Evolutionary conservation across 2,329 filamentous ascomycete genomes (phyloP), one percentile per base, ranked within the genome.

Genomic region (Gliomastix tumulicola): DNA sequence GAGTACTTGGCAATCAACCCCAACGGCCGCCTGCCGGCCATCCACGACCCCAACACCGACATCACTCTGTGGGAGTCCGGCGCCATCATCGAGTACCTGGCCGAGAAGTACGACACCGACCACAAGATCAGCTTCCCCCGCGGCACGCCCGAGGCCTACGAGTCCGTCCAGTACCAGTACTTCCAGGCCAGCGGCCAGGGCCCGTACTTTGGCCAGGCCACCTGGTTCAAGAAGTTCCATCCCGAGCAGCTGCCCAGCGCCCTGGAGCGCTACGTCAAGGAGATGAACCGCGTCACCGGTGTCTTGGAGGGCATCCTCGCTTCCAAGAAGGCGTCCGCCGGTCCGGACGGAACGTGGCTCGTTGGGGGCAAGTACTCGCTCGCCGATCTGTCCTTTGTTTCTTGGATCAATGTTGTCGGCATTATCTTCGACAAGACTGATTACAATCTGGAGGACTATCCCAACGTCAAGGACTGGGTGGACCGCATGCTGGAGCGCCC

Each of bases 201-300:
- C 1, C 66, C 65, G 0, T 69, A 68, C 44, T 69, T 50, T 34
- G 67, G 66, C 4, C 61, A 69, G 44, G 44, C 41, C 7, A 46
- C 39, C 12, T 63, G 61, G 59, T 68, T 69, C 50, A n/a, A n/a
- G n/a, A n/a, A 37, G 5, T 56, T 31, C 41, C 49, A 56, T 36
- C 41, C 41, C 2, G 54, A 54, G 21, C 37, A 51, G n/a, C n/a
- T n/a, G n/a, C n/a, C n/a, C n/a, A n/a, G n/a, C n/a, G 33, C 55
- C 5, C 43, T 50, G 7, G 48, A 51, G 30, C 47, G 54, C 9
- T 57, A 56, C 37, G 18, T 19, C 15, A 49, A 49, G 13, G 52
- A 59, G 40, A 44, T 50, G 4, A 43, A 42, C 22, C 49, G 54
- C 17, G 42, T 57, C 6, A 44, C 49, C 6, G 44, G 48, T 8